Evolutionary conservation across 768 basidiomycete species (phyloP).

Genomic region (Hydnum rufescens): DNA sequence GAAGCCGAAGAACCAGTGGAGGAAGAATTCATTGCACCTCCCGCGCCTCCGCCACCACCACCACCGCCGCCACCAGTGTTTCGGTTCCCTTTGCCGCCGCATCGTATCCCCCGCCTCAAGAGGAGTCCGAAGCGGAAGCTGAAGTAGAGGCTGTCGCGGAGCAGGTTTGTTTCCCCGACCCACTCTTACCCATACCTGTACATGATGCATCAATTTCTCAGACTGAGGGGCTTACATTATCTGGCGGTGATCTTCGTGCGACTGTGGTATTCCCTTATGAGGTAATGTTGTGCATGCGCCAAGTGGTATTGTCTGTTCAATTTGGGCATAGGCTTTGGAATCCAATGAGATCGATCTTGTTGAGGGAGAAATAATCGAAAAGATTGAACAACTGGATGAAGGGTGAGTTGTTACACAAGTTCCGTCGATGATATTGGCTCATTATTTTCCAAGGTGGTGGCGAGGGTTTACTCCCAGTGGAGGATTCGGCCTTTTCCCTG

Average conservation of each 20-base stretch:
- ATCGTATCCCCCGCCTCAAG: conserved; percentile 16
- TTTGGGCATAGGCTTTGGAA: conserved; percentile 34
- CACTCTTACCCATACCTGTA: neutral
- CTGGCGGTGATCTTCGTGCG: conserved; percentile 26
- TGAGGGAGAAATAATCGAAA: conserved; percentile 67
- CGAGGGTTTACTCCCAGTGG: conserved; percentile 50
- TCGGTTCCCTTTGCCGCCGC: conserved; percentile 1
- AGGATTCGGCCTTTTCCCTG: conserved; percentile 69
- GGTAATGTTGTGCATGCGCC: conserved; percentile 17
- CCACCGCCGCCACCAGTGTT: conserved; percentile 4
- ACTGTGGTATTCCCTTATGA: conserved; percentile 70
- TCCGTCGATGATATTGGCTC: neutral
- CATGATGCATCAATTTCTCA: too few relatives aligned
- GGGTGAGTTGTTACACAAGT: conserved; percentile 18
- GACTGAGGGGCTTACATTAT: neutral
- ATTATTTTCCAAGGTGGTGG: conserved; percentile 51
- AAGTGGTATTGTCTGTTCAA: neutral
- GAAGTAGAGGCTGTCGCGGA: conserved; percentile 12
- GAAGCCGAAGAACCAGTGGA: conserved; percentile 11
- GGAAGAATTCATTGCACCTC: conserved; percentile 18
- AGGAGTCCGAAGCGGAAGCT: too few relatives aligned
- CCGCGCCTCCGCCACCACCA: conserved; percentile 11
- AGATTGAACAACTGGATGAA: conserved; percentile 68
- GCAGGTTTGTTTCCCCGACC: neutral
- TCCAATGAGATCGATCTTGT: conserved; percentile 67